Evolutionary conservation across 164 flowering plant genomes (phyloP).

Genomic region (Tinospora cordifolia): DNA sequence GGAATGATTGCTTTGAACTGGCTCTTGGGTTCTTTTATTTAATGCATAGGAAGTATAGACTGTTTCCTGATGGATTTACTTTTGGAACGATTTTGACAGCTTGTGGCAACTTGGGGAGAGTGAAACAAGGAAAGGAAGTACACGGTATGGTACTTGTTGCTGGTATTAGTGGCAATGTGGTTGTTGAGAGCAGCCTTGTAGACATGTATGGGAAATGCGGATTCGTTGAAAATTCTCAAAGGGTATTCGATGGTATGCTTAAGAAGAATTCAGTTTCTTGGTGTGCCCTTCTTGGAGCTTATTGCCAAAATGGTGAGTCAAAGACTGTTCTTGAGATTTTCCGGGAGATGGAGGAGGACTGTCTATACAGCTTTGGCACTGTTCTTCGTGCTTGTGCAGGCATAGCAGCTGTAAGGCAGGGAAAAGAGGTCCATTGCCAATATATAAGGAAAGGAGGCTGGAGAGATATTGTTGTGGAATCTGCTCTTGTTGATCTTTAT

Average conservation of each 20-base stretch:
- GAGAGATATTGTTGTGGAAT: slow-evolving; percentile 67
- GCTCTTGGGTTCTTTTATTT: slow-evolving; percentile 43
- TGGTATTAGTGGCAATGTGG: slow-evolving; percentile 52
- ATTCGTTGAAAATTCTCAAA: slow-evolving; percentile 32
- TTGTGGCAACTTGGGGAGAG: slow-evolving; percentile 62
- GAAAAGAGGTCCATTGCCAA: slow-evolving; percentile 84
- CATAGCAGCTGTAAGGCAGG: slow-evolving; percentile 58
- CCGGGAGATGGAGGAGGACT: slow-evolving; percentile 37
- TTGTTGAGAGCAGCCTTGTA: slow-evolving; percentile 73
- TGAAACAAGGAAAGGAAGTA: slow-evolving; percentile 67
- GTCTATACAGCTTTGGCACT: slow-evolving; percentile 69
- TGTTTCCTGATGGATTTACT: slow-evolving; percentile 48
- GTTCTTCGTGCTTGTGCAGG: slow-evolving; percentile 82
- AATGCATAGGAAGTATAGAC: slow-evolving; percentile 38
- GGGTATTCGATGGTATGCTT: slow-evolving; percentile 61
- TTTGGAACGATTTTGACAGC: slow-evolving; percentile 69
- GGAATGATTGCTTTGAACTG: slow-evolving; percentile 53
- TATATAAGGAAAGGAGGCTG: slow-evolving; percentile 56
- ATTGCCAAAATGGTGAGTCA: slow-evolving; percentile 59
- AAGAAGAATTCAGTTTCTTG: slow-evolving; percentile 62
- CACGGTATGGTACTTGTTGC: slow-evolving; percentile 46
- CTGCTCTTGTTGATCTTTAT: slow-evolving; percentile 84
- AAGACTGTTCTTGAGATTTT: slow-evolving; percentile 48
- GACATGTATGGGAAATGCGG: slow-evolving; percentile 94
- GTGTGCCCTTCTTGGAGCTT: slow-evolving; percentile 70